Evolutionary conservation across 306 rosid species (phyloP), one percentile per base, ranked within the genome.

Genomic region (Vigna unguiculata): DNA sequence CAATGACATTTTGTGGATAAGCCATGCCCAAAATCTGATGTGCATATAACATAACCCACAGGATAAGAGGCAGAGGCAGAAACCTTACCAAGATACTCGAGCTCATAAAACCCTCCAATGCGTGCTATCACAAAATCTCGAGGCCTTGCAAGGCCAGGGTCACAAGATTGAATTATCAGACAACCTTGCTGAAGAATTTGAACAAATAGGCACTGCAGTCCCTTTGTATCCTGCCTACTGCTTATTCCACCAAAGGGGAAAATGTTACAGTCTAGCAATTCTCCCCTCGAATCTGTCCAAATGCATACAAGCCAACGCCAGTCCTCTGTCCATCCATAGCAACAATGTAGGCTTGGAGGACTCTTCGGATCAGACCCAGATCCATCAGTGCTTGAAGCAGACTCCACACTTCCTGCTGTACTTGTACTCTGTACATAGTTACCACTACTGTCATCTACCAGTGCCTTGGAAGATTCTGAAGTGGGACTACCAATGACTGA

Each of bases 301-400:
- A 85, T 89, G 83, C 98, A 92, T 66, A 95, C 96, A 25, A 95
- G 96, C 98, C 98, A 95, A 49, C 97, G 96, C 98, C 98, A 95
- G 72, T 95, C 98, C 84, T 95, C 98, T 34, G 98, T 92, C 98
- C 98, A 95, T 71, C 98, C 98, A 73, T 95, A 95, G 91, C 97
- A 90, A 88, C 98, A 95, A 83, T 95, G 98, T 24, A 95, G 80
- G 85, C 97, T 95, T n/a, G 96, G 90, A 82, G 81, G 71, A 83
- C 61, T 71, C 91, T 88, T 95, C 45, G 80, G 90, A 78, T 92
- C 97, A 40, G 79, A 51, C 63, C 93, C 97, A 30, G 90, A 83
- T 69, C 89, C 96, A 86, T 90, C 97, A 69, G 85, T 72, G 82
- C 87, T 86, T 69, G 92, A 79, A 80, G 89, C 91, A 66, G 93